Conservation (phyloP, 441 rosid species). For the Arabidopsis hybrid region DNA sequence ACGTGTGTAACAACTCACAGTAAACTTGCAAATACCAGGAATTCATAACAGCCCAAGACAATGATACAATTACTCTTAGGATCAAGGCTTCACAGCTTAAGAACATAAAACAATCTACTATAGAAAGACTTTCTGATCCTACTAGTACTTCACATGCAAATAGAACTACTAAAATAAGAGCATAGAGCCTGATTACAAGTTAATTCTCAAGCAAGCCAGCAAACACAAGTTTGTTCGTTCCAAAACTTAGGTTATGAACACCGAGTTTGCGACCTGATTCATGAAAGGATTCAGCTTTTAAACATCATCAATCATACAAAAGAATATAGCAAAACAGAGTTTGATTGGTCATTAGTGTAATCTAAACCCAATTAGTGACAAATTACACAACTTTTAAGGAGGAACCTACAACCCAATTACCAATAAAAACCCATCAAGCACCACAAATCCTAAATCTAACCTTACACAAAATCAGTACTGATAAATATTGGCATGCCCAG, state of each 20-base stretch:
- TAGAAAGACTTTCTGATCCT: too few relatives aligned
- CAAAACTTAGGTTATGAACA: not conserved
- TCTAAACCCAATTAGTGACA: not conserved
- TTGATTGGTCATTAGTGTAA: not conserved
- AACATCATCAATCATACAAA: not conserved
- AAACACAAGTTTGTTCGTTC: too few relatives aligned
- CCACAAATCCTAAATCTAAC: not conserved
- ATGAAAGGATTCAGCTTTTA: not conserved
- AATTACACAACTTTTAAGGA: not conserved
- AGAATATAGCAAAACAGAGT: not conserved
- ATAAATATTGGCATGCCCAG: not conserved
- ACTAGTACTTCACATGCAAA: too few relatives aligned
- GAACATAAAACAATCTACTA: too few relatives aligned
- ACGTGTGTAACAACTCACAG: not conserved
- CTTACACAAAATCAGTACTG: too few relatives aligned
- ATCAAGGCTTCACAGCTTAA: not conserved
- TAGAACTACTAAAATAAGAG: too few relatives aligned
- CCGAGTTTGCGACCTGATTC: not conserved
- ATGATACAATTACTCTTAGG: not conserved
- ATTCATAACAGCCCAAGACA: not conserved
- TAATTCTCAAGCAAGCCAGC: too few relatives aligned
- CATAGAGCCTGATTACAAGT: too few relatives aligned
- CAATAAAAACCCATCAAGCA: not conserved
- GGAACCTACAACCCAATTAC: not conserved
- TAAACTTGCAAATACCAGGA: not conserved